Conservation (phyloP, 768 basidiomycete species). For the Amanita pallidorosea region DNA sequence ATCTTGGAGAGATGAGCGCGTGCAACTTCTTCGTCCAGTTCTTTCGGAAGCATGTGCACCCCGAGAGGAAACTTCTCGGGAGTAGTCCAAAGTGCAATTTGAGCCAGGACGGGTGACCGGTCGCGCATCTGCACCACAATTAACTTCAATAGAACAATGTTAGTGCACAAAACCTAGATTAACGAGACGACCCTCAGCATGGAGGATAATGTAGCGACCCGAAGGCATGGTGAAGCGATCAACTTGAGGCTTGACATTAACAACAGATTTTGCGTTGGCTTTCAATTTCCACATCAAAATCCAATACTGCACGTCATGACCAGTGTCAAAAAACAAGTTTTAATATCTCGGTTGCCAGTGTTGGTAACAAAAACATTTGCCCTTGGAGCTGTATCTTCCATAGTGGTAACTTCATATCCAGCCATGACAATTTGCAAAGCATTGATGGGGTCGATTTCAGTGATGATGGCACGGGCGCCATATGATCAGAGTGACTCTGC, state of each 20-base stretch:
- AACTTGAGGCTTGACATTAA: slow-evolving; percentile 98
- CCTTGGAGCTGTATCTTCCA: slow-evolving; percentile 92
- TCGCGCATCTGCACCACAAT: slow-evolving; percentile 61
- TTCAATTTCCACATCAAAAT: slow-evolving; percentile 85
- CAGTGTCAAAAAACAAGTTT: slow-evolving; percentile 37
- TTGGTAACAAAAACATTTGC: slow-evolving; percentile 95
- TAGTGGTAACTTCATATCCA: slow-evolving; percentile 96
- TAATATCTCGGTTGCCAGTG: slow-evolving; percentile 98
- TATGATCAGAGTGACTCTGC: slow-evolving; percentile 97
- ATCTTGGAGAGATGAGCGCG: slow-evolving; percentile 88
- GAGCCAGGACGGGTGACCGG: slow-evolving; percentile 95
- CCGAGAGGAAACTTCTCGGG: slow-evolving; percentile 90
- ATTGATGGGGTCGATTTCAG: slow-evolving; percentile 99
- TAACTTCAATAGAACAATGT: slow-evolving; percentile 6
- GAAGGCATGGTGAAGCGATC: slow-evolving; percentile 91
- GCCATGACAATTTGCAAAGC: slow-evolving; percentile 99
- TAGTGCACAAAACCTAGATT: slow-evolving; percentile 71
- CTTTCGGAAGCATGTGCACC: slow-evolving; percentile 97
- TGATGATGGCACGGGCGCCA: slow-evolving; percentile 90
- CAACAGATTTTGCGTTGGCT: slow-evolving; percentile 68
- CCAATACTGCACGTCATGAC: slow-evolving; percentile 45
- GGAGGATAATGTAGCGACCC: slow-evolving; percentile 92
- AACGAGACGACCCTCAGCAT: slow-evolving; percentile 97
- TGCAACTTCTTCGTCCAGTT: slow-evolving; percentile 98
- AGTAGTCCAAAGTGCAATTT: slow-evolving; percentile 96